Evolutionary conservation across 2,329 filamentous ascomycete species (phyloP).

Genomic region (Xylariaceae sp.): DNA sequence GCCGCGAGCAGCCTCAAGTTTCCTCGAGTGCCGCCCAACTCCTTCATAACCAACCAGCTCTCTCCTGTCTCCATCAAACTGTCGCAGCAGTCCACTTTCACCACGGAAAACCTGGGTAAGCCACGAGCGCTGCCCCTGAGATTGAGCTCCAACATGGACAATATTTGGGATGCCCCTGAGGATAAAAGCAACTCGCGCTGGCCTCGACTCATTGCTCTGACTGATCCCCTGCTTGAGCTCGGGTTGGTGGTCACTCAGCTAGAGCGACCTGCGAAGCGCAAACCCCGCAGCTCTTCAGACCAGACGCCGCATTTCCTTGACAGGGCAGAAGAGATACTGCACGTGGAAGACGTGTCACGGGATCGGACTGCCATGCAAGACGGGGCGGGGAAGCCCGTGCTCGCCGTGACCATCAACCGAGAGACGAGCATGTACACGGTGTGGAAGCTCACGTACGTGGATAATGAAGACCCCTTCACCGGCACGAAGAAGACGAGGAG

Average conservation of each 20-base stretch:
- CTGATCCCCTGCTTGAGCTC: conserved; percentile 77
- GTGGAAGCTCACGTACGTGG: conserved; percentile 75
- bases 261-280: conserved; percentile 31
- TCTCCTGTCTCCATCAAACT: conserved; percentile 41
- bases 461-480: conserved; percentile 53
- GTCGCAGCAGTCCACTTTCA: conserved; percentile 47
- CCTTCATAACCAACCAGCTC: conserved; percentile 67
- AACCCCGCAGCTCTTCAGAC: conserved; percentile 30
- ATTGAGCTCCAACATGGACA: conserved; percentile 47
- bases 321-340: conserved; percentile 72
- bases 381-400: conserved; percentile 47
- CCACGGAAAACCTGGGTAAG: conserved; percentile 47
- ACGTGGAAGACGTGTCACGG: conserved; percentile 56
- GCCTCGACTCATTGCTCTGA: conserved; percentile 74
- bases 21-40: conserved; percentile 66
- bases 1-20: conserved; percentile 48
- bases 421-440: conserved; percentile 72
- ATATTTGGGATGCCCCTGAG: conserved; percentile 48
- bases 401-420: conserved; percentile 76
- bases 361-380: conserved; percentile 22
- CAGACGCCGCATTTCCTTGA: conserved; percentile 55
- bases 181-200: conserved; percentile 52
- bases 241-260: conserved; percentile 66
- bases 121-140: conserved; percentile 47
- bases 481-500: conserved; percentile 37